A percentile compares a stretch with the other conserved stretches of the same genome.
Conservation (phyloP, 2,329 filamentous ascomycete species). For the Ascochyta clinopodiicola region DNA sequence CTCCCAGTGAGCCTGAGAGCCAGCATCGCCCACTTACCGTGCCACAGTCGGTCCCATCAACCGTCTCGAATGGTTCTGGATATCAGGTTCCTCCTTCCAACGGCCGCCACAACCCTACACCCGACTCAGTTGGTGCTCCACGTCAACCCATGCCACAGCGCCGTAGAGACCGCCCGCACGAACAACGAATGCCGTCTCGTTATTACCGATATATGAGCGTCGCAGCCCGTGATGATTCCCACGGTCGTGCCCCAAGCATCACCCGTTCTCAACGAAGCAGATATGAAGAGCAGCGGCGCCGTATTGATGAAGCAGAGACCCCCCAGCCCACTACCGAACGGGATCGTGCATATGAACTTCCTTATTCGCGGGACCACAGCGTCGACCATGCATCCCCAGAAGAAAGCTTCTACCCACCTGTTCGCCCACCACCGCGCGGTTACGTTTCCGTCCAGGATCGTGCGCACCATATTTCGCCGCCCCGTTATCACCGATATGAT, state of each 20-base stretch:
- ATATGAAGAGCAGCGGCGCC: conserved; percentile 46
- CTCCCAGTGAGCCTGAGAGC: conserved; percentile 24
- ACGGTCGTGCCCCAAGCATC: conserved; percentile 43
- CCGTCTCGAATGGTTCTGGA: conserved; percentile 43
- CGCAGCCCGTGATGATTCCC: conserved; percentile 43
- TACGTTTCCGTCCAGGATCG: conserved; percentile 46
- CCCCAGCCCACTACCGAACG: conserved; percentile 42
- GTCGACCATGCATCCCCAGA: conserved; percentile 38
- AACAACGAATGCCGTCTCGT: conserved; percentile 41
- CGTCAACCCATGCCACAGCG: conserved; percentile 40
- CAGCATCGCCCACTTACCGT: conserved; percentile 24
- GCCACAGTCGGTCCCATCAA: conserved; percentile 36
- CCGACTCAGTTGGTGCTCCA: conserved; percentile 30
- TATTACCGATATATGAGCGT: conserved; percentile 48
- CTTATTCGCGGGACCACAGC: conserved; percentile 44
- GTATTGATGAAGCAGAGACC: conserved; percentile 46
- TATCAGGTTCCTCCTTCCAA: conserved; percentile 31
- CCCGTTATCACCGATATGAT: conserved; percentile 39
- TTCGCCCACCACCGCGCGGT: conserved; percentile 33
- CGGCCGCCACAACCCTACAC: conserved; percentile 35
- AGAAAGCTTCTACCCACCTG: conserved; percentile 29
- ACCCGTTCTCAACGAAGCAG: conserved; percentile 44
- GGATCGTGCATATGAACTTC: conserved; percentile 27
- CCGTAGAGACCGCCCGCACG: conserved; percentile 41
- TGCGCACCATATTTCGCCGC: conserved; percentile 35